A percentile compares a stretch with the other conserved stretches of the same genome.
Conservation (phyloP, 306 rosid species). For the cucumber (Cucumis sativus) region Cucumber_9930_V3 NC_026657.2:29723001-29723500, state of each 20-base stretch:
- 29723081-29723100: not conserved
- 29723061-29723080: not conserved
- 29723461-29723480: no score
- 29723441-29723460: no score
- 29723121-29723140: not conserved
- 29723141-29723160: not conserved
- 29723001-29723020: slow-evolving; percentile 2
- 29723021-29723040: not conserved
- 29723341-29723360: not conserved
- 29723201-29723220: not conserved
- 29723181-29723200: not conserved
- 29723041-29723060: not conserved
- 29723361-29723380: not conserved
- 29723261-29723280: not conserved
- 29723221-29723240: not conserved
- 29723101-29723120: not conserved
- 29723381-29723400: not conserved
- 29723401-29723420: not conserved
- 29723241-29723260: not conserved
- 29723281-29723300: not conserved
- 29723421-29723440: no score
- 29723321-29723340: not conserved
- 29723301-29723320: not conserved
- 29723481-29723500: no score
- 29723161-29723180: not conserved